Evolutionary conservation across 2,329 filamentous ascomycete genomes (phyloP).

Genomic region (Fusarium drepaniforme): DNA sequence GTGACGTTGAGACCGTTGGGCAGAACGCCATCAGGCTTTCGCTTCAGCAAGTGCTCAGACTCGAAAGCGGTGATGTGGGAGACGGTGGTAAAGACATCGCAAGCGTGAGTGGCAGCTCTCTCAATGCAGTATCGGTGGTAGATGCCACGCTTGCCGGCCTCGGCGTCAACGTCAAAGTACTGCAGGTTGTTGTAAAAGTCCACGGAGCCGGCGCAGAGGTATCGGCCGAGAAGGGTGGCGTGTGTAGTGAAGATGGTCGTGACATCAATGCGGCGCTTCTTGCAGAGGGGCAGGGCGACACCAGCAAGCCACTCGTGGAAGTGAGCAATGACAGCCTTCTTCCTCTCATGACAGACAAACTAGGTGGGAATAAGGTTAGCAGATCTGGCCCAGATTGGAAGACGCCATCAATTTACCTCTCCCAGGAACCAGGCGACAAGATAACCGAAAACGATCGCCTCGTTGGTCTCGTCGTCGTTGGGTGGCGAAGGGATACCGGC

Average conservation of each 20-base stretch:
- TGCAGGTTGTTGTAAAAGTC: slow-evolving; percentile 99
- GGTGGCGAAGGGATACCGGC: slow-evolving; percentile 95
- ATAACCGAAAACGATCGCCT: slow-evolving; percentile 97
- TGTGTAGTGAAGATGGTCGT: slow-evolving; percentile 99
- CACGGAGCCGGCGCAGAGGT: slow-evolving; percentile 96
- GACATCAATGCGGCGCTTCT: slow-evolving; percentile 94
- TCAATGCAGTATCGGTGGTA: slow-evolving; percentile 99
- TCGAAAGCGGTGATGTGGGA: slow-evolving; percentile 99
- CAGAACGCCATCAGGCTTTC: slow-evolving; percentile 95
- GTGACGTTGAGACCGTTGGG: slow-evolving; percentile 97
- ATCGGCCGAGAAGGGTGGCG: slow-evolving; percentile 93
- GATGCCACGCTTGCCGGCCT: slow-evolving; percentile 97
- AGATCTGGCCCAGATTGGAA: slow-evolving; percentile 6
- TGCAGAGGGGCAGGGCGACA: slow-evolving; percentile 90
- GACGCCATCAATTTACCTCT: slow-evolving; percentile 71
- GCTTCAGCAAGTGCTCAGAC: slow-evolving; percentile 96
- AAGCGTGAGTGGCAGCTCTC: slow-evolving; percentile 89
- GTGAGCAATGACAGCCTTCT: slow-evolving; percentile 93
- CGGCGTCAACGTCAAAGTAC: slow-evolving; percentile 94
- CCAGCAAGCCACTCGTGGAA: slow-evolving; percentile 99
- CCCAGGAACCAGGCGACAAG: slow-evolving; percentile 98
- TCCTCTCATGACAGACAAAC: slow-evolving; percentile 95
- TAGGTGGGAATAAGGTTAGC: slow-evolving; percentile 52
- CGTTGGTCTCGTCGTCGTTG: slow-evolving; percentile 94
- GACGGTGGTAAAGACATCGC: slow-evolving; percentile 98